Evolutionary conservation across 2,329 filamentous ascomycete species (phyloP).

Genomic region (Tricladium varicosporioides): DNA sequence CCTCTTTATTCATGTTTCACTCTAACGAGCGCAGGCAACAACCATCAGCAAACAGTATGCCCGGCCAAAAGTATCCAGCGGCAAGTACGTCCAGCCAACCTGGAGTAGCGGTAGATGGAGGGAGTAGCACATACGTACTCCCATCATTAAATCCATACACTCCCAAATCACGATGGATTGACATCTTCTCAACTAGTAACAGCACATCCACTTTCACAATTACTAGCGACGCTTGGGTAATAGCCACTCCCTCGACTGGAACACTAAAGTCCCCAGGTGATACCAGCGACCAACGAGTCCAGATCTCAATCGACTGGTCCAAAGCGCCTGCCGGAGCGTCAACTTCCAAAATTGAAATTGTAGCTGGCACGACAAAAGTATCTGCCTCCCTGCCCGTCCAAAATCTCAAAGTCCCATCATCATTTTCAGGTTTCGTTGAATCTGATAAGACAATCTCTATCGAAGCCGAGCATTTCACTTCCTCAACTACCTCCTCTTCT

Average conservation of each 20-base stretch:
- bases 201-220: slow-evolving; percentile 9
- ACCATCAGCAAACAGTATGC: slow-evolving; percentile 17
- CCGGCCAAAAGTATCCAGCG: slow-evolving; percentile 4
- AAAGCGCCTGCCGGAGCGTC: slow-evolving; percentile 4
- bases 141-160: slow-evolving; percentile 14
- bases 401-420: slow-evolving; percentile 5
- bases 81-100: slow-evolving; percentile 1
- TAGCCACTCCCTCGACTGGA: slow-evolving; percentile 7
- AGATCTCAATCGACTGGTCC: slow-evolving; percentile 12
- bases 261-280: slow-evolving; percentile 9
- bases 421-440: slow-evolving; percentile 13
- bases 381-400: slow-evolving; percentile 11
- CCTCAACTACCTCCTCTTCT: slow-evolving; percentile 38
- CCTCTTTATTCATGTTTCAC: background rate
- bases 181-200: slow-evolving; percentile 15
- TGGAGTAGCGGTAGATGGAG: slow-evolving; percentile 16
- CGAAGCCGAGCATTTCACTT: slow-evolving; percentile 47
- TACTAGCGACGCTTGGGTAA: slow-evolving; percentile 13
- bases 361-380: slow-evolving; percentile 4
- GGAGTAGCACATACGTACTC: slow-evolving; percentile 9
- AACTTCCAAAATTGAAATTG: slow-evolving; percentile 11
- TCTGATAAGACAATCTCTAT: slow-evolving; percentile 46
- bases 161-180: slow-evolving; percentile 11
- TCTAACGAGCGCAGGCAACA: slow-evolving; percentile 11
- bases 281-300: slow-evolving; percentile 16